These are phyloP conservation scores for Cladochytrium replicatum DNA, from an alignment of 192 early-diverging fungal species.

Conservation along the genomic window DNA sequence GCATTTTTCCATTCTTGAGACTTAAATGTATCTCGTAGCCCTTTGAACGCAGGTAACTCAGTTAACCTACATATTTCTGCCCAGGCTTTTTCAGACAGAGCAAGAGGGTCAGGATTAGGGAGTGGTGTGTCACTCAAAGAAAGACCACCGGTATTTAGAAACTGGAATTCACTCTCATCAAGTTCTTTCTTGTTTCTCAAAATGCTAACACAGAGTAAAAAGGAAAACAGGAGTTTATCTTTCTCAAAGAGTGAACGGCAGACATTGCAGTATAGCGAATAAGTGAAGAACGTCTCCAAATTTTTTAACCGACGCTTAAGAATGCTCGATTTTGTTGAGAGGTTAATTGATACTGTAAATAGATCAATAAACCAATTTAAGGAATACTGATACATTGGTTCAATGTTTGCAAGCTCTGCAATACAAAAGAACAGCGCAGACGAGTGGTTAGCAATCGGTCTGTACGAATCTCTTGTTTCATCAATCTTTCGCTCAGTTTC, in stretches of 20 bases:
- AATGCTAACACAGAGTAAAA: conserved; percentile 45
- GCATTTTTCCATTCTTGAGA: conserved; percentile 34
- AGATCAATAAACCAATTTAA: conserved; percentile 59
- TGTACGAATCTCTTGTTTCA: conserved; percentile 54
- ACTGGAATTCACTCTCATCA: conserved; percentile 40
- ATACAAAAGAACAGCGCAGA: conserved; percentile 55
- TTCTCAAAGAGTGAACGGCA: conserved; percentile 61
- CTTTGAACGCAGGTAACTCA: conserved; percentile 39
- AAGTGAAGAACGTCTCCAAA: conserved; percentile 53
- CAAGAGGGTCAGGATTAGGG: conserved; percentile 37
- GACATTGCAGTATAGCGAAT: conserved; percentile 54
- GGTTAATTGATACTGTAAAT: conserved; percentile 40
- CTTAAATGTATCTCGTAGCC: conserved; percentile 39
- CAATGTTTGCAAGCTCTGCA: conserved; percentile 55
- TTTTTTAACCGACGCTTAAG: conserved; percentile 54
- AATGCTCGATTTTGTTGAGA: conserved; percentile 44
- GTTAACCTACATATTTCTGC: conserved; percentile 39
- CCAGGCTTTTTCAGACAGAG: conserved; percentile 50
- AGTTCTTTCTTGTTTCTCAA: conserved; percentile 39
- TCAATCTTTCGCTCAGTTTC: conserved; percentile 60
- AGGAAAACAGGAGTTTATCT: conserved; percentile 57
- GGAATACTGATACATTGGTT: conserved; percentile 63
- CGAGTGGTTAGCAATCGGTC: conserved; percentile 56
- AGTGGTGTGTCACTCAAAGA: conserved; percentile 26
- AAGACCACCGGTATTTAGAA: conserved; percentile 47